These are phyloP conservation scores for Phytophthora cactorum DNA, from an alignment of 352 stramenopile species.

Conservation along the genomic window DNA sequence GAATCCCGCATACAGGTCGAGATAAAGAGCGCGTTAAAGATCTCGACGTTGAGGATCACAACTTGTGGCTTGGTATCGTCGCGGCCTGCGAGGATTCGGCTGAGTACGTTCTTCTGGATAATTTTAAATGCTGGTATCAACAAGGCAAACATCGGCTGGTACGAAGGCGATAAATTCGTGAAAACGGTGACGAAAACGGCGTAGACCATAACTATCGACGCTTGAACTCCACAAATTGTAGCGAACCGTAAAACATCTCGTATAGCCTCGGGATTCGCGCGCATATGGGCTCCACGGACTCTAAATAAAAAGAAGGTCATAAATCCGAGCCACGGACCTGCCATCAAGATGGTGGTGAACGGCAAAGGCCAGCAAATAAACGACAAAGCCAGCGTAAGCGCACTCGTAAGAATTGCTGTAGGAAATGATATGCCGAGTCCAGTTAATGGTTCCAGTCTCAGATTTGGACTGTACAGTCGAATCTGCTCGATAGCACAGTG, in stretches of 20 bases:
- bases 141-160: conserved; percentile 43
- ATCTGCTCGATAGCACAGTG: conserved; percentile 30
- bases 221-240: conserved; percentile 16
- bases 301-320: conserved; percentile 17
- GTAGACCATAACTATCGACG: conserved; percentile 18
- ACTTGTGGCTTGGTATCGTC: conserved; percentile 32
- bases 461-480: conserved; percentile 27
- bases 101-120: conserved; percentile 40
- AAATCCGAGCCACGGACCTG: conserved; percentile 25
- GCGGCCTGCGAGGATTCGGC: conserved; percentile 15
- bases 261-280: conserved; percentile 16
- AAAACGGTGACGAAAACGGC: conserved; percentile 17
- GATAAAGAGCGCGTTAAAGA: conserved; percentile 40
- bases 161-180: conserved; percentile 7
- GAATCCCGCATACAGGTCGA: conserved; percentile 28
- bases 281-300: conserved; percentile 21
- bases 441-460: conserved; percentile 6
- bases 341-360: conserved; percentile 16
- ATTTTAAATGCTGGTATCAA: conserved; percentile 50
- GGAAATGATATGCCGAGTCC: conserved; percentile 21
- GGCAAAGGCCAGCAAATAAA: conserved; percentile 26
- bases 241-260: conserved; percentile 26
- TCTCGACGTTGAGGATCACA: conserved; percentile 34
- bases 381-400: conserved; percentile 7
- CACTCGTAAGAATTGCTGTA: conserved; percentile 11